Conservation (phyloP, 345 rosid genomes). For the Toxicodendron radicans region DNA sequence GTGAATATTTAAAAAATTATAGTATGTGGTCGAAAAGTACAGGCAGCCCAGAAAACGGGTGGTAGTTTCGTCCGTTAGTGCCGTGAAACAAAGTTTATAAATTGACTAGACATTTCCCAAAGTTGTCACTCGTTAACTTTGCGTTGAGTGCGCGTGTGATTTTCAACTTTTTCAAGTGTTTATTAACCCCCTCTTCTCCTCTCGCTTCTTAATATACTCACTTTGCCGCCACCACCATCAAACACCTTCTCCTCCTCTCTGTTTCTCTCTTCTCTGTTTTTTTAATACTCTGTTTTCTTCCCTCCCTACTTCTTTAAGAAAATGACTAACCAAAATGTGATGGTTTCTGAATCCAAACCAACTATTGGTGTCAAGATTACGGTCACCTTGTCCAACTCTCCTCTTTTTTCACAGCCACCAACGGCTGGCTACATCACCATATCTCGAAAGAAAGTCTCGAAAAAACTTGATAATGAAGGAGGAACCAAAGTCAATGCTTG, state of each 20-base stretch:
- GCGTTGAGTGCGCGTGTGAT: conserved; percentile 34
- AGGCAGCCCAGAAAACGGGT: conserved; percentile 40
- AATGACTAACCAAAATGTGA: conserved; percentile 78
- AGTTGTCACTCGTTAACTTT: conserved; percentile 19
- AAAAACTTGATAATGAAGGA: conserved; percentile 49
- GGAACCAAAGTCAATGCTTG: conserved; percentile 47
- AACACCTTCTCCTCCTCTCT: conserved; percentile 4
- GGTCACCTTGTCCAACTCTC: conserved; percentile 41
- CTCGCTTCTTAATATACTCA: not conserved
- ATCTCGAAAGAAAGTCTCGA: conserved; percentile 38
- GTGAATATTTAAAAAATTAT: conserved; percentile 7
- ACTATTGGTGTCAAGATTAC: conserved; percentile 39
- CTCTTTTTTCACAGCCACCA: conserved; percentile 38
- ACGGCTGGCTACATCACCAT: conserved; percentile 34
- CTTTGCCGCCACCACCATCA: not conserved
- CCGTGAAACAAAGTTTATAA: conserved; percentile 31
- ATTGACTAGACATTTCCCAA: conserved; percentile 33
- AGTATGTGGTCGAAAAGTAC: conserved; percentile 39
- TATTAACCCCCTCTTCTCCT: not conserved
- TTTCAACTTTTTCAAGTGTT: conserved; percentile 9
- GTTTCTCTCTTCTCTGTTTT: conserved; percentile 17
- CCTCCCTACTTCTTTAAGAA: conserved; percentile 8
- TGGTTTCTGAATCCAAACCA: conserved; percentile 50
- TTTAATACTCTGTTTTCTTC: conserved; percentile 29
- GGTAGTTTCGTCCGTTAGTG: conserved; percentile 36